Base-by-base conservation (phyloP, 768 basidiomycete species). In the Coprinopsis cinerea region DNA sequence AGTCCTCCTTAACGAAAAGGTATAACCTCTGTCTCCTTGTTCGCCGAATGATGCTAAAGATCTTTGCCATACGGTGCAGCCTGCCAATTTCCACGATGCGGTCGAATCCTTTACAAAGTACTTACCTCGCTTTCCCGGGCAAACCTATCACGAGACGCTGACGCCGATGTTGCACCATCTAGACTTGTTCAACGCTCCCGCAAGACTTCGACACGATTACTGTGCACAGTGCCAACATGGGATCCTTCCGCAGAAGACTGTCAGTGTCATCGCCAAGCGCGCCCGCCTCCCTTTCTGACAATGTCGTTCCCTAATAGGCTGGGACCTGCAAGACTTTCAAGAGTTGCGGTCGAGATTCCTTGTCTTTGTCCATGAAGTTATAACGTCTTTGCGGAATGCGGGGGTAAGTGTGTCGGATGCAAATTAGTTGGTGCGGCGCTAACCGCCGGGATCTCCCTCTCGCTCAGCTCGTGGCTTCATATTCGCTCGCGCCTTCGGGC, bases 151-250 rank as follows among this genome's bases (percentile, higher is more conserved):
- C 13, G 44, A 11, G 2, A 44, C 40, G 37, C 51, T 44, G 23
- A 57, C 26, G 6, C 4, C 5, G 20, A 7, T n/a, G 11, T n/a
- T n/a, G 36, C 40, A 17, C 28, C 32, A 24, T 53, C 11, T 32
- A 85, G 82, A 54, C 64, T 81, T 48, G 67, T 79, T 41, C 56
- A 74, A 34, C 67, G 67, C 49, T 75, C 77, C 15, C 74, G 77
- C 24, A 68, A 59, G 51, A 65, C 68, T 7, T 64, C 76, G 20
- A 68, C 85, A 30, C 73, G 78, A 20, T 68, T 87, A 30, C 73
- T 81, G 48, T 85, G 85, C 65, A 78, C 78, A 15, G 71, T 87
- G 34, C 84, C 85, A 1, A 87, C 82, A 24, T 85, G 81, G 77
- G 75, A 71, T 23, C 68, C 78, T 13, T 73, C 77, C 30, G 75